Percentiles rank a stretch among this genome's conserved stretches.
Conservation (phyloP, 371 early-diverging fungal species). For the Circinella minor region DNA sequence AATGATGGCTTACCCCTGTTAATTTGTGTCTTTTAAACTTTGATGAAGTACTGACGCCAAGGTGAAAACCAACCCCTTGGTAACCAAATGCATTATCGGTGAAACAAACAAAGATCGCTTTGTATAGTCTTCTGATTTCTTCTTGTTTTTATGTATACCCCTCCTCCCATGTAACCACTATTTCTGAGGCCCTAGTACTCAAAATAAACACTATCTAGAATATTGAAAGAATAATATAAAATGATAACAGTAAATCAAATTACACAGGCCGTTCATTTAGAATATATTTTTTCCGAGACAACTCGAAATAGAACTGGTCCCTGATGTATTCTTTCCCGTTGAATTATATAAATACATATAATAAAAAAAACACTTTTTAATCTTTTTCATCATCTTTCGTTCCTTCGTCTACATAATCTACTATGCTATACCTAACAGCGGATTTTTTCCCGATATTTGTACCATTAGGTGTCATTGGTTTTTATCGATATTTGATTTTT, state of each 20-base stretch:
- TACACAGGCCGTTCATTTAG: no score
- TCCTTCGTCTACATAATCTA: neutral
- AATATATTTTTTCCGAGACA: neutral
- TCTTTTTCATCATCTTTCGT: no score
- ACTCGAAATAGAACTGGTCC: neutral
- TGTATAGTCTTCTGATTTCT: neutral
- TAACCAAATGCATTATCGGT: constrained; percentile 2
- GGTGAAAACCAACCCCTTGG: neutral
- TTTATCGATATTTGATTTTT: constrained; percentile 77
- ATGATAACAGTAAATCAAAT: no score
- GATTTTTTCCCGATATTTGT: constrained; percentile 74
- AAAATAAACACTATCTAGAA: no score
- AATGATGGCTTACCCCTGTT: no score
- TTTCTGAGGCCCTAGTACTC: neutral
- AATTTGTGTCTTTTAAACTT: no score
- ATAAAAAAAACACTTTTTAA: no score
- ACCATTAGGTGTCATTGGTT: constrained; percentile 75
- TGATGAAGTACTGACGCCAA: no score
- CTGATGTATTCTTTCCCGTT: neutral
- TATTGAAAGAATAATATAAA: no score
- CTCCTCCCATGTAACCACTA: neutral
- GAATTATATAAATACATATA: neutral
- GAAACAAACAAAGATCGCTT: neutral
- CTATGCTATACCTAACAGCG: constrained; percentile 77
- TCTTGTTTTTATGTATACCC: neutral